Conservation (phyloP, 164 flowering plant genomes). For the Stephania japonica region DNA sequence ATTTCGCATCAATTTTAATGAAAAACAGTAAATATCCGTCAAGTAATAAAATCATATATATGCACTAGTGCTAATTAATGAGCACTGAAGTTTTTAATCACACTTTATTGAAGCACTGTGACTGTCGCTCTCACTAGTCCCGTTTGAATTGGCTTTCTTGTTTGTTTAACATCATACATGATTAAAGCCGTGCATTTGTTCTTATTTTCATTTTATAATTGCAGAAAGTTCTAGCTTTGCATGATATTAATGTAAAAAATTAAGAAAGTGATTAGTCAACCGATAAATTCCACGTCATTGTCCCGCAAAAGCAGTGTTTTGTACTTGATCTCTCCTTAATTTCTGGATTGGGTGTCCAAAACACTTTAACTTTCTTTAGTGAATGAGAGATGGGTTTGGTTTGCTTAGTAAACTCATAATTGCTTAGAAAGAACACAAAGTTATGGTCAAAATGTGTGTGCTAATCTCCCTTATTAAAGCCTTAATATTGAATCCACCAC, state of each 20-base stretch:
- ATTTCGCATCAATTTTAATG: too few species aligned
- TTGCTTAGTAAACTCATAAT: not conserved
- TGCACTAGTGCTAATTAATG: too few species aligned
- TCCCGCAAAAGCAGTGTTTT: conserved; percentile 10
- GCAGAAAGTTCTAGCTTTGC: not conserved
- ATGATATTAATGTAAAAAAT: not conserved
- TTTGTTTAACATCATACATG: not conserved
- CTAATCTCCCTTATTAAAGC: conserved; percentile 4
- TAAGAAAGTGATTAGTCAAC: conserved; percentile 1
- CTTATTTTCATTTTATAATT: not conserved
- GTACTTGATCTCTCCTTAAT: conserved; percentile 23
- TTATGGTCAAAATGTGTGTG: conserved; percentile 1
- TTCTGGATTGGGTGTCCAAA: conserved; percentile 20
- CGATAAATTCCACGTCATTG: conserved; percentile 19
- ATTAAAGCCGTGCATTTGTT: not conserved
- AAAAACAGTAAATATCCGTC: too few species aligned
- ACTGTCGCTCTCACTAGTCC: not conserved
- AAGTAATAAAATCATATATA: too few species aligned
- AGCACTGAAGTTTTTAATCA: too few species aligned
- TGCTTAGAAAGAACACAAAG: not conserved
- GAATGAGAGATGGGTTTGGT: not conserved
- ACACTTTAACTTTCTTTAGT: not conserved
- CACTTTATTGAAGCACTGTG: not conserved
- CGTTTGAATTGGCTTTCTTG: not conserved
- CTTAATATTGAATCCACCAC: not conserved